Evolutionary conservation across 2,329 filamentous ascomycete species (phyloP).

Genomic region (Trichoderma citrinoviride): DNA sequence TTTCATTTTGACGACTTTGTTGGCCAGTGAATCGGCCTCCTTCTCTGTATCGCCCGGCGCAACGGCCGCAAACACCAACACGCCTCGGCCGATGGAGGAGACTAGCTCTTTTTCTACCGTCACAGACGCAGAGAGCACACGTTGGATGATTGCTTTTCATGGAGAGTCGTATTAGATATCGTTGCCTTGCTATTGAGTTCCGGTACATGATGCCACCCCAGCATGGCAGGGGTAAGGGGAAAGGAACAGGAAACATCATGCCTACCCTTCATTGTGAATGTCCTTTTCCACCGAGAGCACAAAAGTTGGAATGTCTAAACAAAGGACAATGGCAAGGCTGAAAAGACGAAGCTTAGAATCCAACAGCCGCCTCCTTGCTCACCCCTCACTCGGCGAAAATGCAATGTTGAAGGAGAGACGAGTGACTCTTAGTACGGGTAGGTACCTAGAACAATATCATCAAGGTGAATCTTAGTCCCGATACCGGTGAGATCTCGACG

Average conservation of each 20-base stretch:
- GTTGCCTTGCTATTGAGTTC: not conserved
- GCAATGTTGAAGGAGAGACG: not conserved
- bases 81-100: constrained; percentile 84
- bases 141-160: constrained; percentile 76
- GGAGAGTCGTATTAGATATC: constrained; percentile 16
- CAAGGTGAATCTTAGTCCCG: not conserved
- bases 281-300: not conserved
- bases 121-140: constrained; percentile 92
- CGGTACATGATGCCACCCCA: not conserved
- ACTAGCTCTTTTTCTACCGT: constrained; percentile 88
- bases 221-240: not conserved
- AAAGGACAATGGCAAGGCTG: not conserved
- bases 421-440: no score
- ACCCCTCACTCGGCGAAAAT: not conserved
- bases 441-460: not conserved
- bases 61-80: constrained; percentile 88
- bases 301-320: not conserved
- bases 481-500: not conserved
- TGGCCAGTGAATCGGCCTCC: constrained; percentile 78
- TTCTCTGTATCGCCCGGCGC: constrained; percentile 87
- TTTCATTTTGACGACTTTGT: constrained; percentile 84
- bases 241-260: not conserved
- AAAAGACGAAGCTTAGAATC: not conserved
- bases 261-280: constrained; percentile 21
- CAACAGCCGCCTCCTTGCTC: not conserved